Evolutionary conservation across 176 grass and related monocot genomes (phyloP).

Genomic region (Musa beccarii): DNA sequence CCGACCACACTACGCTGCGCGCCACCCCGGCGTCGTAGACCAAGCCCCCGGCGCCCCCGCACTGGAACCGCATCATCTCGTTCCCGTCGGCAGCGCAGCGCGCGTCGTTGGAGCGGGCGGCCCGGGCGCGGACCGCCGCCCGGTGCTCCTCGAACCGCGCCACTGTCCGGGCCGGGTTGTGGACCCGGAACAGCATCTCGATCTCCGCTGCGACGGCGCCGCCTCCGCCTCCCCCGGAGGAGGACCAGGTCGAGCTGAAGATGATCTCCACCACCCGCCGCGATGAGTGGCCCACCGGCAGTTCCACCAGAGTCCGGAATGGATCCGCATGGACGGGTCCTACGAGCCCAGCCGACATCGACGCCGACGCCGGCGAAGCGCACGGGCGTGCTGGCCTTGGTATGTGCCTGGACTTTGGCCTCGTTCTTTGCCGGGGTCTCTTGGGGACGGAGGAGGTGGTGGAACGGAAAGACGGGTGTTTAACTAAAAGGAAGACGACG

Average conservation of each 20-base stretch:
- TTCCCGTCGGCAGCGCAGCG: constrained; percentile 30
- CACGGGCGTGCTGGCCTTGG: constrained; percentile 6
- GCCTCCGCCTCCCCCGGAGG: background rate
- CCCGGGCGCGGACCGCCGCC: constrained; percentile 34
- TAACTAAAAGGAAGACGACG: constrained; percentile 18
- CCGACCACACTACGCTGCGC: constrained; percentile 13
- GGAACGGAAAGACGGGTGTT: constrained; percentile 7
- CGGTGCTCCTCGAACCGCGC: constrained; percentile 69
- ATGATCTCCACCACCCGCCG: constrained; percentile 34
- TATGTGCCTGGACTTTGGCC: constrained; percentile 21
- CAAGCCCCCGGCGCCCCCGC: background rate
- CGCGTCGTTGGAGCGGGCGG: constrained; percentile 18
- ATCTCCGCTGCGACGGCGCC: constrained; percentile 6
- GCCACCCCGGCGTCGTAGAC: constrained; percentile 20
- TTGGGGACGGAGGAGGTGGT: constrained; percentile 9
- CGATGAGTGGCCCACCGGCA: constrained; percentile 57
- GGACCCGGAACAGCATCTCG: no score
- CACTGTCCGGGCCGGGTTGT: no score
- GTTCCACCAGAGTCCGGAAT: constrained; percentile 57
- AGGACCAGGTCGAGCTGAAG: constrained; percentile 63
- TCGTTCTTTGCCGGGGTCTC: constrained; percentile 5
- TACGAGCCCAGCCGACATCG: background rate
- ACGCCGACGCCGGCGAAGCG: constrained; percentile 23
- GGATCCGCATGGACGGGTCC: background rate
- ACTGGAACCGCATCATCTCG: constrained; percentile 50